Evolutionary conservation across 768 basidiomycete species (phyloP).

Genomic region (Boletus barrowsii): DNA sequence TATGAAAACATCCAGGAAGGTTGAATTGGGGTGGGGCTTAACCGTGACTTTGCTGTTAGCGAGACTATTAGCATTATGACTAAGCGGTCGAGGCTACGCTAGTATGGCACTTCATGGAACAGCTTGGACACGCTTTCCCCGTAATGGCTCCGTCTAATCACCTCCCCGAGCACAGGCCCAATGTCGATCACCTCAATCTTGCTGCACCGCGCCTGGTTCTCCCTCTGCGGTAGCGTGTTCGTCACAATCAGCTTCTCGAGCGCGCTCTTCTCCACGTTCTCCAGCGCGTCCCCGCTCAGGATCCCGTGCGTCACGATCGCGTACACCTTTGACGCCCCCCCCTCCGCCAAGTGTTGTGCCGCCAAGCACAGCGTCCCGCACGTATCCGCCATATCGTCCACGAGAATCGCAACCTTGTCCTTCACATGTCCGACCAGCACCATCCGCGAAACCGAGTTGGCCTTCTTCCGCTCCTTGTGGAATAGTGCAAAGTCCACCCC

Average conservation of each 20-base stretch:
- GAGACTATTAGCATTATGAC: conserved; percentile 6
- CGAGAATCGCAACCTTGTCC: conserved; percentile 89
- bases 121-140: conserved; percentile 92
- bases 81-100: conserved; percentile 25
- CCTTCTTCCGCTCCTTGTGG: conserved; percentile 98
- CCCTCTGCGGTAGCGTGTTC: conserved; percentile 91
- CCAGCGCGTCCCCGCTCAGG: conserved; percentile 84
- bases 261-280: conserved; percentile 64
- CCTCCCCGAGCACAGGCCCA: conserved; percentile 91
- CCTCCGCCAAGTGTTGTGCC: conserved; percentile 82
- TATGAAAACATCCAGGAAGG: conserved; percentile 19
- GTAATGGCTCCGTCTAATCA: conserved; percentile 93
- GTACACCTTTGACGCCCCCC: conserved; percentile 80
- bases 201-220: conserved; percentile 63
- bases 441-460: conserved; percentile 93
- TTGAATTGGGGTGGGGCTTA: not conserved
- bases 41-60: not conserved
- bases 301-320: conserved; percentile 98
- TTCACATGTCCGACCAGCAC: conserved; percentile 91
- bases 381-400: conserved; percentile 99
- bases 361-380: conserved; percentile 94
- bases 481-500: conserved; percentile 98
- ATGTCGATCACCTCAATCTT: conserved; percentile 96
- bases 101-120: conserved; percentile 89
- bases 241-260: conserved; percentile 96